phyloP scores from a whole-genome alignment of 257 asterid genomes.

The Salvia rosmarinus region DNA sequence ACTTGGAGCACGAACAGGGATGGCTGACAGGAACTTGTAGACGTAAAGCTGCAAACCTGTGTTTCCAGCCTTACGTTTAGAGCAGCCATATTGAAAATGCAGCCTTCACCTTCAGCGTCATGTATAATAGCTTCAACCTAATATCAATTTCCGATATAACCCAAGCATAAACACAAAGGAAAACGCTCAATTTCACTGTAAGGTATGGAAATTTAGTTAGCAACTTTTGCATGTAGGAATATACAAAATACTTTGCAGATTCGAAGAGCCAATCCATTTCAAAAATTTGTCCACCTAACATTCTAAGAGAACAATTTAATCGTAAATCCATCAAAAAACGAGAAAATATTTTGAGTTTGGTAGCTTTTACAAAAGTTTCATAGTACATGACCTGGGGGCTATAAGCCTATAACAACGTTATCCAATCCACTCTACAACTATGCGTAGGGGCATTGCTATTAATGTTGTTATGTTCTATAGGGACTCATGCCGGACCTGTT shows the following conservation, averaged over 20 bases:
- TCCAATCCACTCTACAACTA: neutral
- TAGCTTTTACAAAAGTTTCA: conserved; percentile 22
- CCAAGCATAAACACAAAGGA: conserved; percentile 8
- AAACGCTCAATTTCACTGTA: neutral
- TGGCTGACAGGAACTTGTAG: conserved; percentile 3
- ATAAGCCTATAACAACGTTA: neutral
- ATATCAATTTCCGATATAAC: conserved; percentile 24
- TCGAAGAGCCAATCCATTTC: neutral
- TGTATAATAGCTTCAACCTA: conserved; percentile 86
- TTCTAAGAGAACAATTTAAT: neutral
- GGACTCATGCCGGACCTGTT: neutral
- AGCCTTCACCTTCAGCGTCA: conserved; percentile 74
- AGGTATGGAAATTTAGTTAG: conserved; percentile 3
- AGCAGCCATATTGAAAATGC: conserved; percentile 69
- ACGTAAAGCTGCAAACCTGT: conserved; percentile 54
- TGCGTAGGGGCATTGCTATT: neutral
- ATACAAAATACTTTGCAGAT: conserved; percentile 4
- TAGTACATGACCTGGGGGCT: neutral
- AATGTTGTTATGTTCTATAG: neutral
- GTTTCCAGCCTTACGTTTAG: conserved; percentile 60
- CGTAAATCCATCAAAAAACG: conserved; percentile 2
- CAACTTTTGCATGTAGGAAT: conserved; percentile 10
- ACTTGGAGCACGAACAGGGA: neutral
- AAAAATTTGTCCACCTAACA: neutral
- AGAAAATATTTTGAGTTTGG: neutral